Conservation (phyloP, 352 stramenopile genomes). For the Thraustochytrium striatum region DNA sequence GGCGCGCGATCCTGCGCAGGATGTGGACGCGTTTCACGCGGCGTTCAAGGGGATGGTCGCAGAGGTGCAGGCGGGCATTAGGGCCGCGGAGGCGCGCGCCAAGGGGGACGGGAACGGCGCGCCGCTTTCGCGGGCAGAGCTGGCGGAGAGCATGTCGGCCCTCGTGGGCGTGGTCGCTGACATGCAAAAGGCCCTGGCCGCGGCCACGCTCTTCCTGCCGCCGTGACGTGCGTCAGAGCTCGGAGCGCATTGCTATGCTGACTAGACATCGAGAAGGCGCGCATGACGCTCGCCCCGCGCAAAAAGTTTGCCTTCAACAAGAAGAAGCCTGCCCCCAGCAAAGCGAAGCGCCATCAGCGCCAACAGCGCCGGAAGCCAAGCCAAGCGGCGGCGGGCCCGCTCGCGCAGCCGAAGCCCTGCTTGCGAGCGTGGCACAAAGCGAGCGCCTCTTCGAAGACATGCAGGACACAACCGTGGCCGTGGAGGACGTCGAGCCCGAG, state of each 20-base stretch:
- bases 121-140: not conserved
- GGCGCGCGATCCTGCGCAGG: conserved; percentile 4
- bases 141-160: not conserved
- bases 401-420: conserved; percentile 57
- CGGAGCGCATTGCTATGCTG: conserved; percentile 65
- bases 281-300: conserved; percentile 65
- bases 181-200: conserved; percentile 55
- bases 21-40: conserved; percentile 1
- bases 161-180: not conserved
- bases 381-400: not conserved
- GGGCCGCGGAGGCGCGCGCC: not conserved
- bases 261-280: conserved; percentile 65
- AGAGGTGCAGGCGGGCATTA: not conserved
- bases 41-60: not conserved
- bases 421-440: conserved; percentile 64
- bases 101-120: not conserved
- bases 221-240: conserved; percentile 73
- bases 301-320: conserved; percentile 75
- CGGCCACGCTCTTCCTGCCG: conserved; percentile 72
- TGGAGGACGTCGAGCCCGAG: conserved; percentile 52
- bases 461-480: conserved; percentile 57
- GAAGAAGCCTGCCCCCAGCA: not conserved
- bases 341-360: not conserved
- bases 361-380: not conserved
- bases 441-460: conserved; percentile 66